A percentile compares a stretch with the other conserved stretches of the same genome.
These are phyloP conservation scores for Polygonum aviculare DNA, from an alignment of 148 eudicot species.

Conservation along the genomic window DNA sequence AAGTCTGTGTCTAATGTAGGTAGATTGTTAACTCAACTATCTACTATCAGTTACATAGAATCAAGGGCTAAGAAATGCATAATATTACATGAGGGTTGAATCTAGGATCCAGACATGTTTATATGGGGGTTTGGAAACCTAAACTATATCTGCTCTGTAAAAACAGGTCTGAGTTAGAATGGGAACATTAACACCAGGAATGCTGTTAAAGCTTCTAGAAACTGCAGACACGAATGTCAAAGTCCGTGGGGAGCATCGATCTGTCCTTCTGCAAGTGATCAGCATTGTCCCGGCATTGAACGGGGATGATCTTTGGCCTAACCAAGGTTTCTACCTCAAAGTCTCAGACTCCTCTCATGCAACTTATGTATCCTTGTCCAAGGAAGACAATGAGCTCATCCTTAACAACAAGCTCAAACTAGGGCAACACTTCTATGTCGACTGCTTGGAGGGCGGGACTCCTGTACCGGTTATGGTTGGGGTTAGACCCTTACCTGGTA, in stretches of 20 bases:
- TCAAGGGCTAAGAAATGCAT: not conserved
- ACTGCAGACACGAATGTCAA: constrained; percentile 25
- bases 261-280: constrained; percentile 44
- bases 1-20: not conserved
- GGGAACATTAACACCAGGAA: constrained; percentile 37
- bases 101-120: not conserved
- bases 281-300: constrained; percentile 59
- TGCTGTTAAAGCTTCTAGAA: constrained; percentile 40
- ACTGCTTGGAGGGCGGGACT: constrained; percentile 29
- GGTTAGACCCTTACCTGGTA: constrained; percentile 36
- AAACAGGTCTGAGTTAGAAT: constrained; percentile 20
- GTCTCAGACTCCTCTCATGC: constrained; percentile 59
- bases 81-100: not conserved
- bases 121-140: not conserved
- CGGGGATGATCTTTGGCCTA: constrained; percentile 58
- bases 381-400: constrained; percentile 53
- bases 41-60: not conserved
- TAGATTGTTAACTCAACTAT: not conserved
- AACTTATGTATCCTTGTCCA: constrained; percentile 47
- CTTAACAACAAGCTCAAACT: constrained; percentile 41
- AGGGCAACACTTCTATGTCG: constrained; percentile 57
- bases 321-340: constrained; percentile 53
- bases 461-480: constrained; percentile 50
- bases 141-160: not conserved
- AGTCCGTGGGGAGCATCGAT: constrained; percentile 20